Evolutionary conservation across 1,139 yeast species (phyloP).

Genomic region (Pneumocystis canis): DNA sequence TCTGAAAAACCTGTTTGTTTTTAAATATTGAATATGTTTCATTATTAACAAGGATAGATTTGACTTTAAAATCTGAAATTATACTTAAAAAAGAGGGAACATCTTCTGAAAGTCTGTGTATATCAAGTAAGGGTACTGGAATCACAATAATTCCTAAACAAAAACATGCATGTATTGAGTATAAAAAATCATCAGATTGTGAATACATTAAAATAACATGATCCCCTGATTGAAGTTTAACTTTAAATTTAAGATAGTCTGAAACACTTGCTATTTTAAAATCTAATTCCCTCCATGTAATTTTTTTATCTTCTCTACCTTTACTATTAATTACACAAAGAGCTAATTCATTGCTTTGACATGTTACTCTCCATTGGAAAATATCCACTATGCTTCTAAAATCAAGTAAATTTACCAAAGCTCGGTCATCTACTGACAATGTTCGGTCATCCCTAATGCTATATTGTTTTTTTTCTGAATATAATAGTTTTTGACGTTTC

Average conservation of each 20-base stretch:
- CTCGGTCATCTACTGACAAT: conserved; percentile 58
- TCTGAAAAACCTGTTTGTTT: conserved; percentile 50
- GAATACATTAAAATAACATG: conserved; percentile 71
- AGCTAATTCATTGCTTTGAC: conserved; percentile 69
- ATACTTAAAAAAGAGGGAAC: conserved; percentile 52
- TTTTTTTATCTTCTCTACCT: conserved; percentile 36
- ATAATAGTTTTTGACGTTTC: conserved; percentile 39
- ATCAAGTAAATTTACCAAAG: conserved; percentile 57
- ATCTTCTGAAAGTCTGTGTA: conserved; percentile 59
- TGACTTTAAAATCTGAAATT: conserved; percentile 54
- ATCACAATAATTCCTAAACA: conserved; percentile 66
- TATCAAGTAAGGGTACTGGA: conserved; percentile 65
- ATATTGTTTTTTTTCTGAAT: conserved; percentile 42
- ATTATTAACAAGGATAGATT: conserved; percentile 59
- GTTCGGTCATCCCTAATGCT: conserved; percentile 71
- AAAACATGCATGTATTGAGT: conserved; percentile 77
- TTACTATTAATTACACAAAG: conserved; percentile 43
- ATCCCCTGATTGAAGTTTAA: conserved; percentile 48
- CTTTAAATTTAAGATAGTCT: conserved; percentile 36
- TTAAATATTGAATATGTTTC: conserved; percentile 58
- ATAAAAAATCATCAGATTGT: conserved; percentile 70
- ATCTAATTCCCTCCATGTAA: conserved; percentile 81
- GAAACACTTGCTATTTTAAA: conserved; percentile 61
- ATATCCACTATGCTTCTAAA: conserved; percentile 61
- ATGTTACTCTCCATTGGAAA: conserved; percentile 60